Evolutionary conservation across 208 protist species (phyloP).

Genomic region (Leishmania turanica): DNA sequence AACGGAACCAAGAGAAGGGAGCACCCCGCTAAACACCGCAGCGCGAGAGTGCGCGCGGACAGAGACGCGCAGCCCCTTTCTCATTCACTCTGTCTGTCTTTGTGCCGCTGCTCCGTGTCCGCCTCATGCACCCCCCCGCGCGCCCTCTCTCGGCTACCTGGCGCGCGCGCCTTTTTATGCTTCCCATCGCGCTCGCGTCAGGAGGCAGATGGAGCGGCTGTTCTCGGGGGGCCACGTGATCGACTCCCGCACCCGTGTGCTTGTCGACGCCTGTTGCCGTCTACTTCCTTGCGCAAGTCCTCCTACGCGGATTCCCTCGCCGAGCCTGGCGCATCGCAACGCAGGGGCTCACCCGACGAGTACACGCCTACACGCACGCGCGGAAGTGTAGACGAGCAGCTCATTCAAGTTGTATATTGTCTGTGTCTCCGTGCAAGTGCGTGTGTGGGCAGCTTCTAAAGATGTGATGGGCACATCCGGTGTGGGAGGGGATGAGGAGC

Average conservation of each 20-base stretch:
- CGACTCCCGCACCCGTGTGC: not conserved
- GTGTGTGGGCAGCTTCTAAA: not conserved
- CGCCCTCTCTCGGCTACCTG: not conserved
- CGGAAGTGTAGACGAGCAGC: not conserved
- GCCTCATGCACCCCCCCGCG: too few relatives aligned
- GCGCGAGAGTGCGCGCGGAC: not conserved
- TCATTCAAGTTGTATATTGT: not conserved
- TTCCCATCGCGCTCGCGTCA: not conserved
- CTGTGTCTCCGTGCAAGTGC: not conserved
- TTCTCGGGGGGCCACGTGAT: conserved; percentile 21
- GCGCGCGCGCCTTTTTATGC: not conserved
- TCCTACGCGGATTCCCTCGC: not conserved
- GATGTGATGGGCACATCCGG: not conserved
- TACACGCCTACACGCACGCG: not conserved
- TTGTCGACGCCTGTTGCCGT: not conserved
- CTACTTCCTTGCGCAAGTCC: not conserved
- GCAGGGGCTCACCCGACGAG: not conserved
- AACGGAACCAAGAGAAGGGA: not conserved
- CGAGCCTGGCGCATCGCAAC: not conserved
- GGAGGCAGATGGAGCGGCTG: not conserved
- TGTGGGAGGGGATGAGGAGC: not conserved
- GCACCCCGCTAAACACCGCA: too few relatives aligned
- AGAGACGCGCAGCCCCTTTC: not conserved
- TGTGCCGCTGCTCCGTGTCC: not conserved
- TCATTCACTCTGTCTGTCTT: not conserved